Conservation (phyloP, 2,329 filamentous ascomycete species). For the Kalmusia sp. region DNA sequence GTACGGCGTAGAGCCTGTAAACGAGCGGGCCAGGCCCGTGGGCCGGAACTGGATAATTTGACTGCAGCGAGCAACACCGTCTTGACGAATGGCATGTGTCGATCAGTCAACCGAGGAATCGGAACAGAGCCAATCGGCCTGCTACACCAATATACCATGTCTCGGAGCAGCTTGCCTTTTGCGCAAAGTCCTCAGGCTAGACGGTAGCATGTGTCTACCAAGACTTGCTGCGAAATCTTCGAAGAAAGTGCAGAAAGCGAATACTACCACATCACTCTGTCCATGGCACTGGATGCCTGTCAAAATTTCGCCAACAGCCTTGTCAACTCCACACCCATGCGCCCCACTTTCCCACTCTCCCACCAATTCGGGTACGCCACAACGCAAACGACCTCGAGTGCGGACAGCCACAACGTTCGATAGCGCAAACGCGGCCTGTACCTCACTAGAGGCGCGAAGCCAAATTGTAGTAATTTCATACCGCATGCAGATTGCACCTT, state of each 20-base stretch:
- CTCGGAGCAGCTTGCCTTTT: slow-evolving; percentile 25
- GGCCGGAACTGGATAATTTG: slow-evolving; percentile 28
- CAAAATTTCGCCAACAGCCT: background rate
- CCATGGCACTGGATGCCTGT: slow-evolving; percentile 1
- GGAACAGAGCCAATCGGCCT: slow-evolving; percentile 27
- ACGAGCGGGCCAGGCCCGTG: slow-evolving; percentile 17
- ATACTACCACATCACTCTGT: background rate
- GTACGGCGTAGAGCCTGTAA: slow-evolving; percentile 16
- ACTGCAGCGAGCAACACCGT: slow-evolving; percentile 23
- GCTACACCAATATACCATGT: slow-evolving; percentile 20
- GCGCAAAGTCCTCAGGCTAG: background rate
- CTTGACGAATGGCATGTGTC: slow-evolving; percentile 30
- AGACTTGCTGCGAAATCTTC: background rate
- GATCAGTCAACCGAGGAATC: slow-evolving; percentile 36
- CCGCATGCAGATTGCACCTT: background rate
- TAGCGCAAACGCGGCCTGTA: background rate
- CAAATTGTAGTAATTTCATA: background rate
- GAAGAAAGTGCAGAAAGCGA: background rate
- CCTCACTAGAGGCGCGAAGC: background rate
- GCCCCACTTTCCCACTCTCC: background rate
- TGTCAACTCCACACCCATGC: background rate
- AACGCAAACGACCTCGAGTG: background rate
- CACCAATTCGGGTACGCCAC: background rate
- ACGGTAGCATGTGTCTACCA: slow-evolving; percentile 1
- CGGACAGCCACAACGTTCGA: background rate